phyloP scores from a whole-genome alignment of 345 rosid genomes.

The Reutealis trisperma region DNA sequence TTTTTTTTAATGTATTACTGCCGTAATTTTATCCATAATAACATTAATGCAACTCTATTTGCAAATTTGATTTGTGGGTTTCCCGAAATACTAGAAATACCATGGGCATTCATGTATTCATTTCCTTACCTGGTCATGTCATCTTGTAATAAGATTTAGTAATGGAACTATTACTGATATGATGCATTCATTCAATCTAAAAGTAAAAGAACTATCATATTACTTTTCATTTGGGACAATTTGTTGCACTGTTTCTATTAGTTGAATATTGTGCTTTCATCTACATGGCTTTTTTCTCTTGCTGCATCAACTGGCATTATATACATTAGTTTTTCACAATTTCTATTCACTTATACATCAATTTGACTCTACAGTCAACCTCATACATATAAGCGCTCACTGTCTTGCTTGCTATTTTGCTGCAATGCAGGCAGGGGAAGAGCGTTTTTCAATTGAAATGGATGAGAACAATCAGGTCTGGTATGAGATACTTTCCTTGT shows the following conservation, averaged over 20 bases:
- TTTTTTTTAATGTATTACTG: no score
- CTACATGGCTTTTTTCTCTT: not conserved
- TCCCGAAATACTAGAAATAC: not conserved
- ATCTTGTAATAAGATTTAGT: not conserved
- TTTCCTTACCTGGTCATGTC: not conserved
- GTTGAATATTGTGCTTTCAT: not conserved
- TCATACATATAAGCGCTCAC: not conserved
- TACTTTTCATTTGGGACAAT: not conserved
- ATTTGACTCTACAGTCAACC: not conserved
- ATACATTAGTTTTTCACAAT: not conserved
- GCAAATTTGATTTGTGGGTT: not conserved
- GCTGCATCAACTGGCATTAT: no score
- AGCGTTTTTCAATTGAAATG: conserved; percentile 76
- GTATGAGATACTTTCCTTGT: conserved; percentile 79
- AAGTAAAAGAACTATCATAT: no score
- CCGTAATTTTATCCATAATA: not conserved
- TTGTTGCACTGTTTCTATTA: no score
- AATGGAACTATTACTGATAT: not conserved
- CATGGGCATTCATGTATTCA: not conserved
- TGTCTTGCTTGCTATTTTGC: conserved; percentile 3
- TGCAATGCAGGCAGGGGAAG: conserved; percentile 76
- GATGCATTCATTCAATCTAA: no score
- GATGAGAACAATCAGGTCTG: conserved; percentile 80
- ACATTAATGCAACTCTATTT: not conserved
- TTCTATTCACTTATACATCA: not conserved